Evolutionary conservation across 768 basidiomycete genomes (phyloP).

Genomic region (Serendipita sp.): DNA sequence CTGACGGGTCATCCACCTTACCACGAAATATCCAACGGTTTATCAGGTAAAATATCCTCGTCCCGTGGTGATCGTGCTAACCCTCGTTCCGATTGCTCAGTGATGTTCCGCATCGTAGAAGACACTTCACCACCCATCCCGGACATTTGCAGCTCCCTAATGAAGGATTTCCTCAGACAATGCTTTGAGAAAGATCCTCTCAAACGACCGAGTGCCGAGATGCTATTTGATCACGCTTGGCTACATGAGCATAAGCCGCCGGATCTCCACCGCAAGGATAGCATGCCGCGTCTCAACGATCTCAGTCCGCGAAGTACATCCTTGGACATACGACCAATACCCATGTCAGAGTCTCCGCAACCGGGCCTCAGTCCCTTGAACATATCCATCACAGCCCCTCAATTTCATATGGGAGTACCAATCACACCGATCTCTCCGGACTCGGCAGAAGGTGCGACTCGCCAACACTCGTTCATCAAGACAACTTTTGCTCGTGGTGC

Average conservation of each 20-base stretch:
- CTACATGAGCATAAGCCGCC: constrained; percentile 55
- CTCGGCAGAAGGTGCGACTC: constrained; percentile 34
- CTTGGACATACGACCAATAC: background rate
- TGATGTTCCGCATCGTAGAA: constrained; percentile 97
- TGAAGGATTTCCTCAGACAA: constrained; percentile 63
- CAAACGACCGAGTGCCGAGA: constrained; percentile 67
- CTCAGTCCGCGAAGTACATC: constrained; percentile 53
- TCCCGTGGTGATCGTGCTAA: background rate
- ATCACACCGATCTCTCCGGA: constrained; percentile 21
- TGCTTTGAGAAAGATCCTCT: constrained; percentile 86
- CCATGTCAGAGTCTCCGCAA: background rate
- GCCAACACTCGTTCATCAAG: constrained; percentile 66
- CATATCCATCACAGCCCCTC: background rate
- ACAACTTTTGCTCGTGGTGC: constrained; percentile 85
- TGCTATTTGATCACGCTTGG: constrained; percentile 86
- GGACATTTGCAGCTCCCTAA: constrained; percentile 53
- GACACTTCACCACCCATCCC: constrained; percentile 82
- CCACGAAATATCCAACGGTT: constrained; percentile 71
- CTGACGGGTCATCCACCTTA: constrained; percentile 88
- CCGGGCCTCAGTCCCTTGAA: background rate
- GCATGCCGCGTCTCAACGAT: constrained; percentile 85
- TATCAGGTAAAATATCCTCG: constrained; percentile 47
- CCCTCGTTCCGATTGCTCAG: constrained; percentile 24
- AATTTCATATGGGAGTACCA: constrained; percentile 1
- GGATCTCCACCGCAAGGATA: constrained; percentile 84